Conservation (phyloP, 768 basidiomycete species). For the Suillus weaverae region DNA sequence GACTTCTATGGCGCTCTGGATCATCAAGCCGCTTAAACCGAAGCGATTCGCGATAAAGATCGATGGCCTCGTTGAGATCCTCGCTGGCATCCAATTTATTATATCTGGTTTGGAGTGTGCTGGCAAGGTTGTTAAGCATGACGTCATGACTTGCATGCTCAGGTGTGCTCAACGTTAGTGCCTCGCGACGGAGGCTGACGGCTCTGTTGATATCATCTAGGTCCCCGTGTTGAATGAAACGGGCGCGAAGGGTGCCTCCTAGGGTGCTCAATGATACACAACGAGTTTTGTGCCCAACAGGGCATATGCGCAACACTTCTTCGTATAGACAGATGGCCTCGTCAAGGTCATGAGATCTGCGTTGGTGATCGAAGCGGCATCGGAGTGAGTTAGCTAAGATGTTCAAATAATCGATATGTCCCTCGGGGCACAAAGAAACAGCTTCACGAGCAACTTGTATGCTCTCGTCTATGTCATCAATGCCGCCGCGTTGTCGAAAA, state of each 20-base stretch:
- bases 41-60: background rate
- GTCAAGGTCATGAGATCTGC: background rate
- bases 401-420: rapidly evolving
- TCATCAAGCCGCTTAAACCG: background rate
- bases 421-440: background rate
- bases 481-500: background rate
- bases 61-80: background rate
- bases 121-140: background rate
- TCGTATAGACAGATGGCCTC: background rate
- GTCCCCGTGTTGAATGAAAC: too few species aligned
- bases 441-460: background rate
- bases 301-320: background rate
- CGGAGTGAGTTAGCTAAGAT: background rate
- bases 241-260: background rate
- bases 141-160: background rate
- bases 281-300: background rate
- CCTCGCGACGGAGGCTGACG: background rate
- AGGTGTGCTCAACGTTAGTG: background rate
- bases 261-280: background rate
- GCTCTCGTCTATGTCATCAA: background rate
- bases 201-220: background rate
- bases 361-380: background rate
- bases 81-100: background rate
- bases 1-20: background rate
- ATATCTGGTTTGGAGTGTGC: background rate